Percentiles rank a stretch among this genome's conserved stretches.
Conservation (phyloP, 305 asterid species). For the Solanum chacoense region DNA sequence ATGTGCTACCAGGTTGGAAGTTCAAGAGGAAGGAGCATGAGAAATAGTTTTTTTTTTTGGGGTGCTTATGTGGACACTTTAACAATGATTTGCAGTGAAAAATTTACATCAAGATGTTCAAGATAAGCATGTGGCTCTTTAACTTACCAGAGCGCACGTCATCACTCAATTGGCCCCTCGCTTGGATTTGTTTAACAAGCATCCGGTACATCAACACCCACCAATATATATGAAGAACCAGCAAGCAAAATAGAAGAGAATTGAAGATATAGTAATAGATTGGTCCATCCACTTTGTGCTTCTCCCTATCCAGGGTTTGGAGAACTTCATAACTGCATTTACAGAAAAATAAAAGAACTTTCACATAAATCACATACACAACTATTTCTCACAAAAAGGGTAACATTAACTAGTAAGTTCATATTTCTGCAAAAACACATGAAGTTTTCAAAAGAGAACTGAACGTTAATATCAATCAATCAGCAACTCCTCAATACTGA, state of each 20-base stretch:
- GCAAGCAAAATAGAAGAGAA: slow-evolving; percentile 67
- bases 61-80: background rate
- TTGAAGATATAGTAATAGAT: slow-evolving; percentile 76
- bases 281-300: slow-evolving; percentile 45
- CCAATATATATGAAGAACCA: slow-evolving; percentile 88
- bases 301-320: slow-evolving; percentile 44
- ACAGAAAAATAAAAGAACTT: background rate
- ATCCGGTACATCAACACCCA: slow-evolving; percentile 77
- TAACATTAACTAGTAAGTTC: background rate
- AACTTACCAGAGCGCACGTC: slow-evolving; percentile 88
- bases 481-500: background rate
- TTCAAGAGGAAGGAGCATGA: background rate
- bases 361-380: background rate
- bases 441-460: background rate
- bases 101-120: background rate
- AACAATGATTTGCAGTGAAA: background rate
- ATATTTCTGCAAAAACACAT: background rate
- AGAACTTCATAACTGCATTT: slow-evolving; percentile 58
- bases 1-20: background rate
- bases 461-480: background rate
- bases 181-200: slow-evolving; percentile 75
- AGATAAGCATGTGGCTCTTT: background rate
- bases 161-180: slow-evolving; percentile 73
- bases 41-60: background rate
- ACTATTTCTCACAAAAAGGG: background rate